A percentile compares a stretch with the other conserved stretches of the same genome.
These are phyloP conservation scores for Orbilia brochopaga DNA, from an alignment of 2,329 filamentous ascomycete genomes.

Conservation along the genomic window DNA sequence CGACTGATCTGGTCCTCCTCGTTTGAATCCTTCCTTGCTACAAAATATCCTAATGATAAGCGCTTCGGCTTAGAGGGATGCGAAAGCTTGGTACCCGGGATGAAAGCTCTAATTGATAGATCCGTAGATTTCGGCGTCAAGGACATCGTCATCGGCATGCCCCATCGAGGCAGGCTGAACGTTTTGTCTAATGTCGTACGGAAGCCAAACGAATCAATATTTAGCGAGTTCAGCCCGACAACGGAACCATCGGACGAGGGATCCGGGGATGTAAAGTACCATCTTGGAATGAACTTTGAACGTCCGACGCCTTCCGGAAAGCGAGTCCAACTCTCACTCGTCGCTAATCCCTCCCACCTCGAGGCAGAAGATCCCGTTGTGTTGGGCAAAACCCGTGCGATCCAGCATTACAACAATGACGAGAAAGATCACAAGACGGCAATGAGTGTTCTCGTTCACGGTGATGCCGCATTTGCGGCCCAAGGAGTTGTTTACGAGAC, in stretches of 20 bases:
- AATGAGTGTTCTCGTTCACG: constrained; percentile 95
- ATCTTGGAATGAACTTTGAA: constrained; percentile 99
- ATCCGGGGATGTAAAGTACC: constrained; percentile 98
- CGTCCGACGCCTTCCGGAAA: constrained; percentile 96
- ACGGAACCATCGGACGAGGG: constrained; percentile 89
- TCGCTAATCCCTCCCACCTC: constrained; percentile 97
- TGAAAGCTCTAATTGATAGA: constrained; percentile 98
- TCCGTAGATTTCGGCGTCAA: constrained; percentile 98
- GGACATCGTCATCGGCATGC: constrained; percentile 99
- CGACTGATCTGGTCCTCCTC: constrained; percentile 98
- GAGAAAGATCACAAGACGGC: constrained; percentile 86
- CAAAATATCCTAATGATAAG: constrained; percentile 99
- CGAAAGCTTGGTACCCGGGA: constrained; percentile 94
- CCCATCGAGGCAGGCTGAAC: constrained; percentile 96
- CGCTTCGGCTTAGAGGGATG: constrained; percentile 97
- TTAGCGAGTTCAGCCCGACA: constrained; percentile 94
- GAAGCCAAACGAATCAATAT: constrained; percentile 99
- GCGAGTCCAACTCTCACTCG: constrained; percentile 97
- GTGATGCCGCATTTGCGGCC: constrained; percentile 93
- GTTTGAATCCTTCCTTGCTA: constrained; percentile 93
- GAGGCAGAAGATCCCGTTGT: constrained; percentile 98
- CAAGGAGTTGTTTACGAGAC: constrained; percentile 99
- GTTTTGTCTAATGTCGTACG: constrained; percentile 97
- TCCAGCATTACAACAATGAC: constrained; percentile 98
- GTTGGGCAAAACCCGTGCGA: constrained; percentile 93